A percentile compares a stretch with the other conserved stretches of the same genome.
These are phyloP conservation scores for Neophaeococcomyces aloes DNA, from an alignment of 2,329 filamentous ascomycete genomes.

Conservation along the genomic window DNA sequence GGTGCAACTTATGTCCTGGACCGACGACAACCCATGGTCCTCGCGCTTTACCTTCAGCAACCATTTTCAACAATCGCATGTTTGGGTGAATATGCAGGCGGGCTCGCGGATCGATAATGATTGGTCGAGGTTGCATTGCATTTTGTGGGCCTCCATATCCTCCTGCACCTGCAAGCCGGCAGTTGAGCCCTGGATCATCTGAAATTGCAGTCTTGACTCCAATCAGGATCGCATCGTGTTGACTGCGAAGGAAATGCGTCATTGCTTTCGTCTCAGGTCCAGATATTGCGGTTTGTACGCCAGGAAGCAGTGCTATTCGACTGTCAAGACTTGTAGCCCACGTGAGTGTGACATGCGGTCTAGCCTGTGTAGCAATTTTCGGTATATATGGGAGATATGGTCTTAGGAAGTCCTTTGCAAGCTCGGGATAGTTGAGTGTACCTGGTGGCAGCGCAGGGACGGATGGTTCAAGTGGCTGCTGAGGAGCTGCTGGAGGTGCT, in stretches of 20 bases:
- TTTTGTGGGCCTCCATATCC: constrained; percentile 44
- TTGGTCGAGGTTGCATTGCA: constrained; percentile 61
- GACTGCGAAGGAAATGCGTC: constrained; percentile 80
- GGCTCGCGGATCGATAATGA: constrained; percentile 69
- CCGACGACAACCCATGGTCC: constrained; percentile 63
- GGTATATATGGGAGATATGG: constrained; percentile 40
- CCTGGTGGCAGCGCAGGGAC: constrained; percentile 24
- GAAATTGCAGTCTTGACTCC: constrained; percentile 75
- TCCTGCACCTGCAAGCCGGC: constrained; percentile 55
- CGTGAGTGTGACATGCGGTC: constrained; percentile 63
- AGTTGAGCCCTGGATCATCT: constrained; percentile 79
- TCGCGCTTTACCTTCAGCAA: constrained; percentile 53
- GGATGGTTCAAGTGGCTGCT: background rate
- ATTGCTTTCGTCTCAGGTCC: constrained; percentile 77
- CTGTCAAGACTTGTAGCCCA: constrained; percentile 87
- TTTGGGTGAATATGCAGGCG: constrained; percentile 55
- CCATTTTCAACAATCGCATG: constrained; percentile 57
- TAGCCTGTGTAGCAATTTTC: constrained; percentile 23
- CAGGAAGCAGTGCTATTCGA: constrained; percentile 63
- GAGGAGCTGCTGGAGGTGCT: constrained; percentile 5
- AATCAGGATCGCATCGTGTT: constrained; percentile 74
- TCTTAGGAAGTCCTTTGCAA: constrained; percentile 37
- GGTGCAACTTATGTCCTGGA: constrained; percentile 35
- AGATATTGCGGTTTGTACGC: constrained; percentile 71
- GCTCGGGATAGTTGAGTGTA: constrained; percentile 36